These are phyloP conservation scores for Cytospora schulzeri DNA, from an alignment of 2,329 filamentous ascomycete genomes.

Conservation along the genomic window DNA sequence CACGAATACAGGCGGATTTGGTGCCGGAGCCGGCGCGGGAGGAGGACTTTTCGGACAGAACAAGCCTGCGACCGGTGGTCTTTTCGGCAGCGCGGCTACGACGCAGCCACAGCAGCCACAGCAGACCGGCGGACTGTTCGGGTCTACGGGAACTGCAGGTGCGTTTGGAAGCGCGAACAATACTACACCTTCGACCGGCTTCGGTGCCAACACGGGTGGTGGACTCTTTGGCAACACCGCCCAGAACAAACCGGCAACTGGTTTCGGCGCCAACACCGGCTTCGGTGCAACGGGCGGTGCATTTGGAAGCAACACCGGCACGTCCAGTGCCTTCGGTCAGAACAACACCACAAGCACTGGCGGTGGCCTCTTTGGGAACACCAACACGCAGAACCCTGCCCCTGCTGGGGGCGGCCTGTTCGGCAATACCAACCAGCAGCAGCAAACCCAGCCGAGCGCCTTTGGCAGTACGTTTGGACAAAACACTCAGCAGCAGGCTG, in stretches of 20 bases:
- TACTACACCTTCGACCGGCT: conserved; percentile 28
- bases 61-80: conserved; percentile 33
- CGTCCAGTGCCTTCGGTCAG: conserved; percentile 36
- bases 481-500: conserved; percentile 41
- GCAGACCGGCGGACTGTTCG: conserved; percentile 43
- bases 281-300: conserved; percentile 30
- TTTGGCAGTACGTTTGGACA: conserved; percentile 44
- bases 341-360: conserved; percentile 41
- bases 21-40: conserved; percentile 14
- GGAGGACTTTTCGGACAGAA: conserved; percentile 43
- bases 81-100: conserved; percentile 42
- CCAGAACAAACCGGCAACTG: conserved; percentile 31
- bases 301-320: conserved; percentile 38
- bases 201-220: conserved; percentile 32
- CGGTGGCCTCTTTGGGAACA: conserved; percentile 37
- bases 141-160: conserved; percentile 32
- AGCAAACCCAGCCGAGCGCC: conserved; percentile 45
- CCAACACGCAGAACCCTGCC: conserved; percentile 37
- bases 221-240: conserved; percentile 36
- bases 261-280: conserved; percentile 30
- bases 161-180: conserved; percentile 35
- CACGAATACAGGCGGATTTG: conserved; percentile 38
- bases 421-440: conserved; percentile 31
- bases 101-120: conserved; percentile 31
- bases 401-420: conserved; percentile 35